Conservation (phyloP, 1,284 basidiomycete genomes). For the Cutaneotrichosporon dermatis region DNA sequence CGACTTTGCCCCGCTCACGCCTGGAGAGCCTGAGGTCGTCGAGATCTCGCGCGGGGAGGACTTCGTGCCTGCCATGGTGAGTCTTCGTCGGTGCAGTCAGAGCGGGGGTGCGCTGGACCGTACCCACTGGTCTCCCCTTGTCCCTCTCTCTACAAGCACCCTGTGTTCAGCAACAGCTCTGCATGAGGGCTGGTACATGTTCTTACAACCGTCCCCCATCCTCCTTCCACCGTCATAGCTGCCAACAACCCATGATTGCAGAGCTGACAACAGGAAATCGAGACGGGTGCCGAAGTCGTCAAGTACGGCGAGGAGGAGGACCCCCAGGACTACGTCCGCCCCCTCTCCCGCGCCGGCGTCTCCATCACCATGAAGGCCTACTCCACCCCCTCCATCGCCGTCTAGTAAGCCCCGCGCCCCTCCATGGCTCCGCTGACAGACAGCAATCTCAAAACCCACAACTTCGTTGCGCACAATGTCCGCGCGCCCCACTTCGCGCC, state of each 20-base stretch:
- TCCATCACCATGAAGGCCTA: slow-evolving; percentile 40
- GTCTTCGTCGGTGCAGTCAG: slow-evolving; percentile 8
- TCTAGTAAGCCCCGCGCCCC: slow-evolving; percentile 39
- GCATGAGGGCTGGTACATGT: not conserved
- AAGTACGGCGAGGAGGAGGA: slow-evolving; percentile 42
- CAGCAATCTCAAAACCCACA: slow-evolving; percentile 43
- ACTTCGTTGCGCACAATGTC: slow-evolving; percentile 39
- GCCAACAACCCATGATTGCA: not conserved
- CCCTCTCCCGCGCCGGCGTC: slow-evolving; percentile 46
- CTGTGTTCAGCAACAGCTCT: no score
- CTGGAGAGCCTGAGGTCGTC: slow-evolving; percentile 33
- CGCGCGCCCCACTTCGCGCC: slow-evolving; percentile 29
- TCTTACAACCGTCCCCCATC: not conserved
- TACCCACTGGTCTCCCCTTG: not conserved
- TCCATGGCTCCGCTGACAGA: not conserved
- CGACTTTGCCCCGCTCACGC: slow-evolving; percentile 46
- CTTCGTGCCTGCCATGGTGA: slow-evolving; percentile 47
- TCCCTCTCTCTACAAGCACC: not conserved
- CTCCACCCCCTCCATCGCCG: slow-evolving; percentile 43
- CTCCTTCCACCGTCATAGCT: no score
- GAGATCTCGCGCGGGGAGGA: slow-evolving; percentile 48
- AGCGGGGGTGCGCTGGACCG: no score
- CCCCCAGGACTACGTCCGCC: slow-evolving; percentile 46
- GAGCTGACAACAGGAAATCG: slow-evolving; percentile 36
- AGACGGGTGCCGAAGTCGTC: slow-evolving; percentile 40